Evolutionary conservation across 345 rosid species (phyloP).

Genomic region (Streptanthus diversifolius): DNA sequence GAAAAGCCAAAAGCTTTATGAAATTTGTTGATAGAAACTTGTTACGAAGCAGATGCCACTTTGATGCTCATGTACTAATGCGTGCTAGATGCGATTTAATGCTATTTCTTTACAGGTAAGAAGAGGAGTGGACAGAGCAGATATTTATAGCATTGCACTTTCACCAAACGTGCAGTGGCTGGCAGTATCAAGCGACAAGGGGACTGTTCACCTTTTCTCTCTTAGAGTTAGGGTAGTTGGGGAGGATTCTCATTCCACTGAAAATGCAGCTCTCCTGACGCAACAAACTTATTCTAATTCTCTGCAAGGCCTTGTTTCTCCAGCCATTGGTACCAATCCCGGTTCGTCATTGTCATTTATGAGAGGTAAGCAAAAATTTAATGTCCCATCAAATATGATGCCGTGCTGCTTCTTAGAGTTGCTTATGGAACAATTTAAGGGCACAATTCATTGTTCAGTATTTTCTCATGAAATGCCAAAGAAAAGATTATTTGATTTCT

Average conservation of each 20-base stretch:
- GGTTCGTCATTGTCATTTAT: conserved; percentile 78
- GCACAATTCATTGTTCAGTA: not conserved
- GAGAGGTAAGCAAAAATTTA: conserved; percentile 51
- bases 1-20: not conserved
- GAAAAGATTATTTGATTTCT: not conserved
- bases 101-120: conserved; percentile 50
- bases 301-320: conserved; percentile 60
- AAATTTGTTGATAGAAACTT: not conserved
- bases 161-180: conserved; percentile 78
- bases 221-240: conserved; percentile 78
- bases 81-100: not conserved
- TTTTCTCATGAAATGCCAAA: not conserved
- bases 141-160: conserved; percentile 70
- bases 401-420: not conserved
- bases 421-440: not conserved
- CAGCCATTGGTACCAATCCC: conserved; percentile 62
- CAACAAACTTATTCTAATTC: conserved; percentile 51
- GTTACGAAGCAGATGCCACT: not conserved
- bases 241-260: conserved; percentile 54
- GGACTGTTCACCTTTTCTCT: conserved; percentile 79
- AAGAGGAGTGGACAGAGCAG: conserved; percentile 87
- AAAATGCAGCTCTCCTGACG: conserved; percentile 27
- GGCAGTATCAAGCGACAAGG: conserved; percentile 86
- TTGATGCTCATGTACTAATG: not conserved
- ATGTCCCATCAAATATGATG: conserved; percentile 7